Conservation (phyloP, 1,284 basidiomycete genomes). For the Bondarzewia mesenterica region DNA sequence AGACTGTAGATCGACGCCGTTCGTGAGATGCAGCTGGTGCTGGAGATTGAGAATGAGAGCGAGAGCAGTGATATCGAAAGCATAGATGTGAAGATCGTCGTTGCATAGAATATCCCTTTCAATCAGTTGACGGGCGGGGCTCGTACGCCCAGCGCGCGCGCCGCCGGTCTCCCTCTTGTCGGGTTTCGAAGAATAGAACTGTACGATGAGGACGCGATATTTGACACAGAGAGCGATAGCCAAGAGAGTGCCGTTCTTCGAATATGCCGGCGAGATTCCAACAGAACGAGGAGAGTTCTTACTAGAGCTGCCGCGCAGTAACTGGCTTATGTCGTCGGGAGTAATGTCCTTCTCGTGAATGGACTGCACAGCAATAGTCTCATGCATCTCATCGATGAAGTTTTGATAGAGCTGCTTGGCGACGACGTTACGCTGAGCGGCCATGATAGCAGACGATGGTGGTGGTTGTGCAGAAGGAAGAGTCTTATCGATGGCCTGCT, state of each 20-base stretch:
- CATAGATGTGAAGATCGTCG: constrained; percentile 20
- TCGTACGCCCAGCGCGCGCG: not conserved
- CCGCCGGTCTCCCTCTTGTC: constrained; percentile 6
- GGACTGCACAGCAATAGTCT: constrained; percentile 12
- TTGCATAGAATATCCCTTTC: constrained; percentile 19
- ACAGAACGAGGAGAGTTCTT: constrained; percentile 15
- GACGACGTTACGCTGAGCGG: constrained; percentile 2
- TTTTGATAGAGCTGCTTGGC: constrained; percentile 16
- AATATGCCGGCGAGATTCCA: constrained; percentile 23
- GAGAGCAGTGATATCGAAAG: constrained; percentile 38
- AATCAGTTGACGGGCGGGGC: constrained; percentile 15
- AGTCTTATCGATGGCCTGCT: no score
- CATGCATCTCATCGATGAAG: constrained; percentile 16
- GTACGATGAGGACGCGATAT: constrained; percentile 18
- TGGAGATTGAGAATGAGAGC: constrained; percentile 34
- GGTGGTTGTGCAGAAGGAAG: no score
- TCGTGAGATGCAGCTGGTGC: constrained; percentile 26
- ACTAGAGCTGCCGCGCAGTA: constrained; percentile 10
- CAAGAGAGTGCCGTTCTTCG: constrained; percentile 15
- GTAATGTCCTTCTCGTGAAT: constrained; percentile 16
- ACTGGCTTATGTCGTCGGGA: constrained; percentile 12
- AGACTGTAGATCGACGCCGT: constrained; percentile 52
- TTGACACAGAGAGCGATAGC: constrained; percentile 19
- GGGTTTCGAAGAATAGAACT: constrained; percentile 15
- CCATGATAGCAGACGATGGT: not conserved